A percentile compares a stretch with the other conserved stretches of the same genome.
Evolutionary conservation across 495 filamentous ascomycete genomes (phyloP).

Genomic region (Talaromyces adpressus): DNA sequence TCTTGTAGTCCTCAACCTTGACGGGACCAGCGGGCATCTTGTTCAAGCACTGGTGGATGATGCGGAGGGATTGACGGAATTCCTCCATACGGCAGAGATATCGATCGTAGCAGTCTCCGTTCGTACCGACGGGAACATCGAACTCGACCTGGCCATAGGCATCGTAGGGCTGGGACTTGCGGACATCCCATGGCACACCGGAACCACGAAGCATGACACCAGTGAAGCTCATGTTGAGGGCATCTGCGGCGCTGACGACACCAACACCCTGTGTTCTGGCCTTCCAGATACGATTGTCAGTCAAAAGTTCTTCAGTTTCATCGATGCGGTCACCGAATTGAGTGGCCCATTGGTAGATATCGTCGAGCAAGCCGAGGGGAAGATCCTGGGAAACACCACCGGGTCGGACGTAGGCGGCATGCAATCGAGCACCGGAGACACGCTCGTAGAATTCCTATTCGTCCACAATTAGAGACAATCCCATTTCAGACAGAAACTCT

Average conservation of each 20-base stretch:
- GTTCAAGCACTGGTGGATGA: constrained; percentile 98
- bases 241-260: constrained; percentile 84
- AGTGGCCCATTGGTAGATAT: constrained; percentile 99
- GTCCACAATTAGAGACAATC: constrained; percentile 6
- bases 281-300: constrained; percentile 99
- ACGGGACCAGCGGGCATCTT: constrained; percentile 95
- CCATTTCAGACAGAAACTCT: not conserved
- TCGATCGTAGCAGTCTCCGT: constrained; percentile 98
- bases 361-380: constrained; percentile 89
- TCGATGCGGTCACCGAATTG: constrained; percentile 99
- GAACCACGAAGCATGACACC: constrained; percentile 97
- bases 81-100: constrained; percentile 99
- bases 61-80: constrained; percentile 93
- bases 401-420: constrained; percentile 96
- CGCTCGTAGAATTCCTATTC: constrained; percentile 97
- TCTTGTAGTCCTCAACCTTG: constrained; percentile 96
- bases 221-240: constrained; percentile 90
- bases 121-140: constrained; percentile 91
- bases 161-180: constrained; percentile 93
- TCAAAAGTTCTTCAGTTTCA: constrained; percentile 97
- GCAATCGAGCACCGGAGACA: constrained; percentile 94
- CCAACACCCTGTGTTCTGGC: constrained; percentile 85
- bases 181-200: constrained; percentile 95
- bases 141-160: constrained; percentile 98
- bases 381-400: constrained; percentile 96